Base-by-base conservation (phyloP, 2,329 filamentous ascomycete genomes). In the Knoxdaviesia capensis region DNA sequence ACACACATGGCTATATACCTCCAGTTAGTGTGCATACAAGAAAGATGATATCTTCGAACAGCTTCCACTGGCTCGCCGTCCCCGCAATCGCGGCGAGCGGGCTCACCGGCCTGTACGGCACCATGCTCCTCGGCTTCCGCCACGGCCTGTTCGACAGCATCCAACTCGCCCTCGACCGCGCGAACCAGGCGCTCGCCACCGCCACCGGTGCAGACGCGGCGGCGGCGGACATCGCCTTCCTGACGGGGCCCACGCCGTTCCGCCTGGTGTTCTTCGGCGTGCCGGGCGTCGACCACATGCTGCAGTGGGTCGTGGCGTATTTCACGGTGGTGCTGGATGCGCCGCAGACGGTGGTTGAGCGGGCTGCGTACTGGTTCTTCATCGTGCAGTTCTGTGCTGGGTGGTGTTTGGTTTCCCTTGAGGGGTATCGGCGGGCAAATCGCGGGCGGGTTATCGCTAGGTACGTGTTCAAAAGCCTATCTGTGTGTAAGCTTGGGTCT, bases 311-410 rank as follows among this genome's bases (percentile, higher is more conserved):
- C 31, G 38, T 45, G 10, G 40, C 11, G 8, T 45, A 42, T 31
- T 45, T 45, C 31, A 40, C 38, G 5, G 29, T 45, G 4, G 33
- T 45, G 29, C 38, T 37, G n/a, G 36, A 45, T 8, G 31, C 40
- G 10, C 36, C 36, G 28, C 33, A 40, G 10, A 8, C 6, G 30
- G 34, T n/a, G 40, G 30, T 30, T 29, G 32, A 30, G 20, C 34
- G 30, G 6, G 35, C 34, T 3, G 33, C 33, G 4, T 42, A 36
- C 29, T 34, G 33, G 5, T 42, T 42, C 11, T 9, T 45, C 9
- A 40, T 45, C 30, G 20, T 33, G 4, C 43, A 45, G 38, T 37
- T 45, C 30, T 40, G 37, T n/a, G 43, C 40, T n/a, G 38, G 40
- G 20, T 45, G 40, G 43, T 31, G 36, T 7, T 30, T 40, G 5